Percentiles rank a stretch among this genome's conserved stretches.
These are phyloP conservation scores for Aspergillus cejpii DNA, from an alignment of 2,329 filamentous ascomycete genomes.

Conservation along the genomic window DNA sequence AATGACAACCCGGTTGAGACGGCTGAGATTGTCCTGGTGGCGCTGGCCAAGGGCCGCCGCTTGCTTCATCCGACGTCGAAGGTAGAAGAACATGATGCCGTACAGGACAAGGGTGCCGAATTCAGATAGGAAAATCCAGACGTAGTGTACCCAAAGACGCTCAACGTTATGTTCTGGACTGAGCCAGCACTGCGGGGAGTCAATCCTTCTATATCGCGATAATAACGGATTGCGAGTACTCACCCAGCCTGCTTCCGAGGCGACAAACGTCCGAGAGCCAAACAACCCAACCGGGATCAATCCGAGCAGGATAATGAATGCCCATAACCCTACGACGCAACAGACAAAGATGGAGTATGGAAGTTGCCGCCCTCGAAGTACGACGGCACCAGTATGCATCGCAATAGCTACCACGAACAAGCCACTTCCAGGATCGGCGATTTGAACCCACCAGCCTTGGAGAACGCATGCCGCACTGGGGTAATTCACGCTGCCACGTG, in stretches of 20 bases:
- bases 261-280: slow-evolving; percentile 38
- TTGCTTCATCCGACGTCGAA: slow-evolving; percentile 40
- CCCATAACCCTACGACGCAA: slow-evolving; percentile 42
- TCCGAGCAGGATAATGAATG: slow-evolving; percentile 42
- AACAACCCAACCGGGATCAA: slow-evolving; percentile 43
- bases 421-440: slow-evolving; percentile 47
- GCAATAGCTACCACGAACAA: slow-evolving; percentile 49
- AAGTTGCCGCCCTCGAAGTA: slow-evolving; percentile 44
- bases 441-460: slow-evolving; percentile 48
- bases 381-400: slow-evolving; percentile 46
- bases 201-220: neutral
- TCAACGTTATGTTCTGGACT: slow-evolving; percentile 39
- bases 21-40: slow-evolving; percentile 30
- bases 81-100: slow-evolving; percentile 43
- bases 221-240: slow-evolving; percentile 17
- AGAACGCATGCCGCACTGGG: slow-evolving; percentile 43
- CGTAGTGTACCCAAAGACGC: slow-evolving; percentile 47
- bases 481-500: slow-evolving; percentile 37
- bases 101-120: slow-evolving; percentile 48
- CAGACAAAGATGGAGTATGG: slow-evolving; percentile 40
- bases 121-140: slow-evolving; percentile 51
- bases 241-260: slow-evolving; percentile 48
- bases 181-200: slow-evolving; percentile 45
- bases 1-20: slow-evolving; percentile 37
- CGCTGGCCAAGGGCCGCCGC: slow-evolving; percentile 27